Evolutionary conservation across 2,329 filamentous ascomycete genomes (phyloP).

Genomic region (Fonsecaea erecta): DNA sequence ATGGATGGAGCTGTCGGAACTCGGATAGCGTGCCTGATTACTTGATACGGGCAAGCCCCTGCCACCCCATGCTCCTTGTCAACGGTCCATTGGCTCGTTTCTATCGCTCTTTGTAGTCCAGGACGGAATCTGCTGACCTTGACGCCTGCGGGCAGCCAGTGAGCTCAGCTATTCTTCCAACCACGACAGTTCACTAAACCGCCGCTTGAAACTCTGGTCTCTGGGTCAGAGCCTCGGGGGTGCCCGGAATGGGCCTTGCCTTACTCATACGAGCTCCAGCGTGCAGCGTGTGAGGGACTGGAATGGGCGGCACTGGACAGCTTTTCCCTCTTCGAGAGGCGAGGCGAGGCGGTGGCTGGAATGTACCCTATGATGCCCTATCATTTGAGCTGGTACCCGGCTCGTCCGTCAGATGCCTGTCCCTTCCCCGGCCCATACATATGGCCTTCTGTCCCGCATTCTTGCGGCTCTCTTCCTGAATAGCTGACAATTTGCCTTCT

Average conservation of each 20-base stretch:
- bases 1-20: background rate
- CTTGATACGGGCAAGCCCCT: conserved; percentile 9
- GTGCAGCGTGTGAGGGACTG: background rate
- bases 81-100: conserved; percentile 12
- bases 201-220: background rate
- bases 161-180: background rate
- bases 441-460: background rate
- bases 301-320: background rate
- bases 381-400: background rate
- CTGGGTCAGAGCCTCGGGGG: background rate
- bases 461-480: background rate
- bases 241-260: conserved; percentile 2
- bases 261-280: conserved; percentile 15
- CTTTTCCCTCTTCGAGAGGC: background rate
- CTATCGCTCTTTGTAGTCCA: background rate
- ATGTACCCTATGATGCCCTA: background rate
- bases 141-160: background rate
- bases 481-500: background rate
- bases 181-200: background rate
- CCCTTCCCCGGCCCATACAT: background rate
- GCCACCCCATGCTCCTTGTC: background rate
- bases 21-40: conserved; percentile 21
- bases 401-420: background rate
- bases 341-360: background rate
- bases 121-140: background rate